Evolutionary conservation across 305 asterid genomes (phyloP).

Genomic region (Fraxinus baroniana): DNA sequence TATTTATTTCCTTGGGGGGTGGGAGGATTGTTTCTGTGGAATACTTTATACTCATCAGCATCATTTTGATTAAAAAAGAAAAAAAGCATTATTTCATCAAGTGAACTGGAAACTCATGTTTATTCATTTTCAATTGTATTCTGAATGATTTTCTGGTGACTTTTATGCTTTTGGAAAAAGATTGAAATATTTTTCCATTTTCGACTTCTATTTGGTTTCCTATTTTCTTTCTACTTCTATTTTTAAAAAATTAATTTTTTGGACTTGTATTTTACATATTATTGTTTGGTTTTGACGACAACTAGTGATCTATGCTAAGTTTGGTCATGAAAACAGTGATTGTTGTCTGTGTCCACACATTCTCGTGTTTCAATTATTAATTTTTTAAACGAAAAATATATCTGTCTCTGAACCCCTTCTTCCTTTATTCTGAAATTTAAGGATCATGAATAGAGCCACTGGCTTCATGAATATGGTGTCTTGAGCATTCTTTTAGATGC

Average conservation of each 20-base stretch:
- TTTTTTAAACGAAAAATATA: not conserved
- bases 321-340: not conserved
- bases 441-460: not conserved
- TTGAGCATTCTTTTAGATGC: not conserved
- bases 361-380: not conserved
- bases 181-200: not conserved
- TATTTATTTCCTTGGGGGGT: not conserved
- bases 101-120: not conserved
- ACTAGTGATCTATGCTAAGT: not conserved
- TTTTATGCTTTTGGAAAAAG: not conserved
- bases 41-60: not conserved
- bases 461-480: not conserved
- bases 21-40: not conserved
- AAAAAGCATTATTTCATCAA: not conserved
- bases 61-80: not conserved
- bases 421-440: not conserved
- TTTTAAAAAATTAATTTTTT: not conserved
- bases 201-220: not conserved
- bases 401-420: not conserved
- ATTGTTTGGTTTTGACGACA: not conserved
- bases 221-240: not conserved
- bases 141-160: not conserved
- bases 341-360: not conserved
- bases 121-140: slow-evolving; percentile 17
- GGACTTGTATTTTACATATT: not conserved